Base-by-base conservation (phyloP, 768 basidiomycete genomes). In the Boletellus sp. region DNA sequence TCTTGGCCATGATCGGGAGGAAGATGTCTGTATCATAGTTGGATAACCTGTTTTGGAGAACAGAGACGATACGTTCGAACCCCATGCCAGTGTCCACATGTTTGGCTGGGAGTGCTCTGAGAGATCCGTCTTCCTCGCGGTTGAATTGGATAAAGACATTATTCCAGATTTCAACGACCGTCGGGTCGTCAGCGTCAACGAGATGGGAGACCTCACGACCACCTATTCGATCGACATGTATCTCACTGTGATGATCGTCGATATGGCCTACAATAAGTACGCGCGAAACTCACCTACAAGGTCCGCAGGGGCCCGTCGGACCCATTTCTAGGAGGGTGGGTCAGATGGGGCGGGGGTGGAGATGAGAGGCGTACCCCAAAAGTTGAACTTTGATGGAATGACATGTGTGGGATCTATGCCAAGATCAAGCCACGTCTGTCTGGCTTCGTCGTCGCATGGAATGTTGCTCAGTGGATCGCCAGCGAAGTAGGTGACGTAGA, bases 71-170 rank as follows among this genome's bases (percentile, higher is more conserved):
- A 45, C 96, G 90, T 68, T 99, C 96, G 69, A 96, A 99, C 37
- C 96, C 96, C 94, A 99, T 94, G 44, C 96, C 96, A 6, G 96
- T 99, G 66, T 99, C 96, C 54, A 99, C 90, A 60, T 99, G 96
- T 70, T 94, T 93, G 28, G 85, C 81, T 22, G 96, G 96, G 13
- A 99, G 79, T 1, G 80, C 52, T 45, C 79, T 83, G 15, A 99
- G 78, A 17, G 84, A 81, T 35, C 89, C 87, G 50, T 94, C 89
- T 38, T 83, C 80, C 68, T 98, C 95, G 41, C 96, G 89, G 67
- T 99, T 98, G 75, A 89, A 99, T 62, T 97, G 94, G 64, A 99
- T 98, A 67, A 97, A 99, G 49, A 99, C 96, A 66, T 96, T 97
- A 75, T 99, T 99, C 96, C 96, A 99, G 58, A 99, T 94, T 70